Conservation (phyloP, 176 grass and related monocot genomes). For the Saccharum officinarum region DNA sequence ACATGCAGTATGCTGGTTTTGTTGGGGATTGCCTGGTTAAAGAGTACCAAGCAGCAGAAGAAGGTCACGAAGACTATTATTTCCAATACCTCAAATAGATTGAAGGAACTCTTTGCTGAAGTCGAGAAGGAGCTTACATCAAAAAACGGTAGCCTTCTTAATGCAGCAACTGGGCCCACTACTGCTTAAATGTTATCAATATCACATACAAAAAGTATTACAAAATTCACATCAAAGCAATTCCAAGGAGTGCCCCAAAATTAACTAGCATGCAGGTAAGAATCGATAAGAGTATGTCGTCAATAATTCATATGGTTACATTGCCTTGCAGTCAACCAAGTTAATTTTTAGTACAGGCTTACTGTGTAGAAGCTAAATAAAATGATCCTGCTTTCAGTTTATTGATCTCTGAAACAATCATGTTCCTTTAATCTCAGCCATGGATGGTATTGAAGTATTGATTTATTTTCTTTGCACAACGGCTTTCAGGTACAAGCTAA, state of each 20-base stretch:
- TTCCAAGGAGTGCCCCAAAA: neutral
- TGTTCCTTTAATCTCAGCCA: neutral
- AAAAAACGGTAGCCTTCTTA: conserved; percentile 39
- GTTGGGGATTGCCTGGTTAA: conserved; percentile 84
- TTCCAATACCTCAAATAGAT: conserved; percentile 54
- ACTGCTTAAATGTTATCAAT: neutral
- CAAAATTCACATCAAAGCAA: conserved; percentile 15
- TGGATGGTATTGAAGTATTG: neutral
- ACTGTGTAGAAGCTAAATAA: neutral
- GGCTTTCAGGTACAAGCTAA: conserved; percentile 48
- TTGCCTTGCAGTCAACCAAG: neutral
- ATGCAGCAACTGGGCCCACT: neutral
- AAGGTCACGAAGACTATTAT: conserved; percentile 78
- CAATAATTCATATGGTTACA: neutral
- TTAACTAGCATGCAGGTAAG: neutral
- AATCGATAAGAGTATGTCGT: neutral
- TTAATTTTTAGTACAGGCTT: neutral
- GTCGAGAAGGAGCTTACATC: conserved; percentile 65
- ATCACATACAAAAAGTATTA: neutral
- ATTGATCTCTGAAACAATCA: neutral
- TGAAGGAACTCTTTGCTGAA: conserved; percentile 68
- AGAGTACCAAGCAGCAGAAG: conserved; percentile 82
- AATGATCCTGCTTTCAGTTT: neutral
- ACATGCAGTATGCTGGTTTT: conserved; percentile 64
- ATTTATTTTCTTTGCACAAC: neutral